These are phyloP conservation scores for Psilocybe tampanensis DNA, from an alignment of 768 basidiomycete species.

Conservation along the genomic window DNA sequence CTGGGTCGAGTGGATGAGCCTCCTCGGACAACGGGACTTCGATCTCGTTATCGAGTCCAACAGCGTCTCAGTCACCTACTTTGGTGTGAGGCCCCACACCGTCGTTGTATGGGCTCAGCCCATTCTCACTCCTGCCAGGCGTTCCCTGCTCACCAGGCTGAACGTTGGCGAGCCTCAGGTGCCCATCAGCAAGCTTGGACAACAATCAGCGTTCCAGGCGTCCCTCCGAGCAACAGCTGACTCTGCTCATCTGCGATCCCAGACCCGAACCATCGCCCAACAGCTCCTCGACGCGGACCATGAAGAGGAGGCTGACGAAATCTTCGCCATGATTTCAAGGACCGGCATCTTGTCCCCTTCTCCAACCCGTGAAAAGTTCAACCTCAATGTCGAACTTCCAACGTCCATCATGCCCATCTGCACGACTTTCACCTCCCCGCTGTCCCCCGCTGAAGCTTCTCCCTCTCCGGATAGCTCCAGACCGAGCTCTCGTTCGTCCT, in stretches of 20 bases:
- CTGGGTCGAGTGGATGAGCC: slow-evolving; percentile 40
- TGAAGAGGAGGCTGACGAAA: slow-evolving; percentile 35
- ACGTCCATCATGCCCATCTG: slow-evolving; percentile 12
- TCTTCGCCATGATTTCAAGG: slow-evolving; percentile 38
- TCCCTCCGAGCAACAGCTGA: slow-evolving; percentile 20
- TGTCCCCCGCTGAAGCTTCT: slow-evolving; percentile 25
- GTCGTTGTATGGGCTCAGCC: slow-evolving; percentile 31
- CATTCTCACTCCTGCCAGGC: slow-evolving; percentile 17
- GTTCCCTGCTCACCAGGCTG: slow-evolving; percentile 17
- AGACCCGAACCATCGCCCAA: slow-evolving; percentile 34
- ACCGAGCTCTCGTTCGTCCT: slow-evolving; percentile 43
- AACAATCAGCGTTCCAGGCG: slow-evolving; percentile 17
- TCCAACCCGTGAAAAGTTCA: slow-evolving; percentile 33
- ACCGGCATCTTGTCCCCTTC: slow-evolving; percentile 34
- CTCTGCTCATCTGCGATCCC: slow-evolving; percentile 14
- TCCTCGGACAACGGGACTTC: slow-evolving; percentile 36
- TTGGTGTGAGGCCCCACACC: slow-evolving; percentile 24
- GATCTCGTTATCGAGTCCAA: slow-evolving; percentile 34
- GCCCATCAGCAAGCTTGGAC: slow-evolving; percentile 31
- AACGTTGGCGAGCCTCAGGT: slow-evolving; percentile 21
- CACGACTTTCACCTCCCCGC: slow-evolving; percentile 16
- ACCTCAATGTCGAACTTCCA: slow-evolving; percentile 4
- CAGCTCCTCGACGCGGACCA: slow-evolving; percentile 32
- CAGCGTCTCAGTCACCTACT: slow-evolving; percentile 29
- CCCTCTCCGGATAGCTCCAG: slow-evolving; percentile 33